phyloP scores from a whole-genome alignment of 169 alveolate genomes.

The Plasmodium vinckei region DNA sequence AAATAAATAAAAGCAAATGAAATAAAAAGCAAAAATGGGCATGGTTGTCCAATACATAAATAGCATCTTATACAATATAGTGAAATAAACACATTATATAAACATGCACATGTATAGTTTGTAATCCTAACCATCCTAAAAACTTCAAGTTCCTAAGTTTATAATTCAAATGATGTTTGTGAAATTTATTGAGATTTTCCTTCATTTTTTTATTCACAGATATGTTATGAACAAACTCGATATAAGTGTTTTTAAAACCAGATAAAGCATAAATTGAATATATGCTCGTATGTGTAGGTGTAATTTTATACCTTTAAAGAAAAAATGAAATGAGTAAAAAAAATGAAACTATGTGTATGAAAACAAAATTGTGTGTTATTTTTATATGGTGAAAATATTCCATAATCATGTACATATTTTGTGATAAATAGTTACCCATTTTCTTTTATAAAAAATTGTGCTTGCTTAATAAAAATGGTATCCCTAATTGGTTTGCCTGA shows the following conservation, averaged over 20 bases:
- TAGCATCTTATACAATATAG: neutral
- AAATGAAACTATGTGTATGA: neutral
- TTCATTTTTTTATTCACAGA: constrained; percentile 44
- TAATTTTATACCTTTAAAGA: constrained; percentile 18
- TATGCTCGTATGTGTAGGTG: constrained; percentile 11
- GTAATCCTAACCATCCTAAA: constrained; percentile 46
- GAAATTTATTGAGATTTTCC: constrained; percentile 43
- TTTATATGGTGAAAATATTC: too few species aligned
- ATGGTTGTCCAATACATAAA: neutral
- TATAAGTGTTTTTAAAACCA: constrained; percentile 25
- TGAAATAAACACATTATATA: neutral
- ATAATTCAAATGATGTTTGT: constrained; percentile 23
- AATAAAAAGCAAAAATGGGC: neutral
- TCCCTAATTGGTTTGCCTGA: constrained; percentile 27
- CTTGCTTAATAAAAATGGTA: constrained; percentile 62
- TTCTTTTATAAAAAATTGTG: constrained; percentile 41
- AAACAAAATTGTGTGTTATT: neutral
- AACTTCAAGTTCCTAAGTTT: constrained; percentile 47
- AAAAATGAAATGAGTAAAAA: neutral
- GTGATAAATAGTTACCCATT: constrained; percentile 31
- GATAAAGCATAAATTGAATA: constrained; percentile 21
- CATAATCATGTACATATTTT: neutral
- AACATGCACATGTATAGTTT: neutral
- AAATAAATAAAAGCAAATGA: neutral
- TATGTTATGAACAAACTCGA: constrained; percentile 49